Percentiles rank a stretch among this genome's conserved stretches.
phyloP scores from a whole-genome alignment of 2,329 filamentous ascomycete species.

The Aspergillus fumigatus region DNA sequence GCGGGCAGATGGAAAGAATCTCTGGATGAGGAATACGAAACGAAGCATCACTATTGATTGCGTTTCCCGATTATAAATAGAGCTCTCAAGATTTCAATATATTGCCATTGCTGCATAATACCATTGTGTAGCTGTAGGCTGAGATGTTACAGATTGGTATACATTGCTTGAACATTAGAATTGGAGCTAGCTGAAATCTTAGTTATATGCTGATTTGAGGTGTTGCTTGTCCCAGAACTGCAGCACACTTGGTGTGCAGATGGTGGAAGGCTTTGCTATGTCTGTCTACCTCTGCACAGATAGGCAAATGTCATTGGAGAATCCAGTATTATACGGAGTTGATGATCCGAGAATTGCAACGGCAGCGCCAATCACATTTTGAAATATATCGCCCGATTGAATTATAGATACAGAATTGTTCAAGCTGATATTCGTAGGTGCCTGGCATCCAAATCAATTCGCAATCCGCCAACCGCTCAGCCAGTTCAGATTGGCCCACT shows the following conservation, averaged over 20 bases:
- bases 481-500: conserved; percentile 95
- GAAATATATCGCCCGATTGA: neutral
- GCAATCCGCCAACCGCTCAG: conserved; percentile 80
- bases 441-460: conserved; percentile 29
- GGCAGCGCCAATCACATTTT: neutral
- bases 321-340: neutral
- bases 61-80: too few relatives aligned
- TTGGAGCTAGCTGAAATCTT: neutral
- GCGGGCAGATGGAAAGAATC: too few relatives aligned
- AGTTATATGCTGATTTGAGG: neutral
- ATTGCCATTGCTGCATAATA: neutral
- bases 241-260: neutral
- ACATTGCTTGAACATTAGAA: neutral
- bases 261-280: neutral
- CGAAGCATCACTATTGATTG: too few relatives aligned
- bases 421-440: neutral
- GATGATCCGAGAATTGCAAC: neutral
- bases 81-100: neutral
- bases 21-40: too few relatives aligned
- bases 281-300: neutral
- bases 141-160: neutral
- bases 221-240: neutral
- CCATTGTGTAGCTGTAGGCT: neutral
- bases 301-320: neutral
- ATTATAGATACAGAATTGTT: neutral